Percentiles rank a stretch among this genome's conserved stretches.
Conservation (phyloP, 2,329 filamentous ascomycete genomes). For the Alternaria arborescens region DNA sequence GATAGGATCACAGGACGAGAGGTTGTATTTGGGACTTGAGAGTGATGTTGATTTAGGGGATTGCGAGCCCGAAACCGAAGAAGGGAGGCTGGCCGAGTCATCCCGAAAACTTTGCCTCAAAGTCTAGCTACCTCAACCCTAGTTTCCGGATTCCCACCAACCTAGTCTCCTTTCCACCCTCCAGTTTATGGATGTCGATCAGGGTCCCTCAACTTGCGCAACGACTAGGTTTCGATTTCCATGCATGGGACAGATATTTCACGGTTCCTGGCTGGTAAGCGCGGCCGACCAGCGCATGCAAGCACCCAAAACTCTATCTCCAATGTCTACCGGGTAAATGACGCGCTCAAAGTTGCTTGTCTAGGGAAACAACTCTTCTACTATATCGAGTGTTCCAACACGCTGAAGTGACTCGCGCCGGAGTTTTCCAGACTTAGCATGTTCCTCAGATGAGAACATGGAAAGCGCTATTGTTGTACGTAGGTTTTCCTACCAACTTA, state of each 20-base stretch:
- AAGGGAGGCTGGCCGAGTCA: background rate
- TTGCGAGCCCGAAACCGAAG: background rate
- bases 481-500: background rate
- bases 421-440: background rate
- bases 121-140: background rate
- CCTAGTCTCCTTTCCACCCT: background rate
- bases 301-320: background rate
- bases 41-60: background rate
- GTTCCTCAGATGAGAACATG: background rate
- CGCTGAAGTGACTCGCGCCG: background rate
- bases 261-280: background rate
- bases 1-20: background rate
- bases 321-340: background rate
- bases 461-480: too few species aligned
- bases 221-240: background rate
- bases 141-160: background rate
- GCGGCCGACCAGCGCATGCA: conserved; percentile 1
- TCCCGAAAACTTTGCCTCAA: background rate
- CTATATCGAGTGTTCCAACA: background rate
- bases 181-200: background rate
- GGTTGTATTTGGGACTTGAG: too few species aligned
- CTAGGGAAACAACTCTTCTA: background rate
- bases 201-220: background rate
- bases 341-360: background rate
- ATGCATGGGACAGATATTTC: background rate